Conservation (phyloP, 306 rosid species). For the Vigna hirtella region DNA sequence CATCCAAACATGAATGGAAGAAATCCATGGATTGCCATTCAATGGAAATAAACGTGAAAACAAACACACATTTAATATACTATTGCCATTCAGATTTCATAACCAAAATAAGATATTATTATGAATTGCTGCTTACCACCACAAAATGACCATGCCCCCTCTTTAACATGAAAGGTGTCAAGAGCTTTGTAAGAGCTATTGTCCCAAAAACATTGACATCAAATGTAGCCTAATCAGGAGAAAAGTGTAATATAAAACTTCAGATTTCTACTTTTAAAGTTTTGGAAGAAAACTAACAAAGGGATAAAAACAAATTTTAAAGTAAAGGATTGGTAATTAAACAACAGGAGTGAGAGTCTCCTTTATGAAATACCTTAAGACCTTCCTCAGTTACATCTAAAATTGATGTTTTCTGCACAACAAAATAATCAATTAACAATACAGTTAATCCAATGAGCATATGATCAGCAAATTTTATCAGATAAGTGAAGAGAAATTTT, state of each 20-base stretch:
- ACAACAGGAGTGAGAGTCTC: slow-evolving; percentile 29
- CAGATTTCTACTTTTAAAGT: slow-evolving; percentile 37
- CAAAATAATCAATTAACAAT: slow-evolving; percentile 26
- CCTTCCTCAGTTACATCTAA: slow-evolving; percentile 76
- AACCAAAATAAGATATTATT: slow-evolving; percentile 33
- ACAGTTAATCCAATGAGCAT: slow-evolving; percentile 2
- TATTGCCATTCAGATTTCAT: slow-evolving; percentile 25
- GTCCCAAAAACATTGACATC: slow-evolving; percentile 93
- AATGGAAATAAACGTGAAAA: background rate
- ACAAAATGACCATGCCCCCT: slow-evolving; percentile 95
- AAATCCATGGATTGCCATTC: slow-evolving; percentile 3
- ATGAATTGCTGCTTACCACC: slow-evolving; percentile 71
- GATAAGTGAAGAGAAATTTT: slow-evolving; percentile 18
- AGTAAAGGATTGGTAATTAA: slow-evolving; percentile 24
- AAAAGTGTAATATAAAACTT: slow-evolving; percentile 37
- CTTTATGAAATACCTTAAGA: slow-evolving; percentile 69
- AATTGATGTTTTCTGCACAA: slow-evolving; percentile 76
- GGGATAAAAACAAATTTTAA: background rate
- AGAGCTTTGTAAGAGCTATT: slow-evolving; percentile 78
- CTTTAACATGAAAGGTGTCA: slow-evolving; percentile 87
- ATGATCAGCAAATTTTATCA: slow-evolving; percentile 3
- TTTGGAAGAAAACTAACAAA: slow-evolving; percentile 15
- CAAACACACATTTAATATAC: slow-evolving; percentile 11
- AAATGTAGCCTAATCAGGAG: slow-evolving; percentile 71
- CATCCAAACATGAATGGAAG: background rate